Base-by-base conservation (phyloP, 331 rosid species). In the Pyrus hybrid region DNA sequence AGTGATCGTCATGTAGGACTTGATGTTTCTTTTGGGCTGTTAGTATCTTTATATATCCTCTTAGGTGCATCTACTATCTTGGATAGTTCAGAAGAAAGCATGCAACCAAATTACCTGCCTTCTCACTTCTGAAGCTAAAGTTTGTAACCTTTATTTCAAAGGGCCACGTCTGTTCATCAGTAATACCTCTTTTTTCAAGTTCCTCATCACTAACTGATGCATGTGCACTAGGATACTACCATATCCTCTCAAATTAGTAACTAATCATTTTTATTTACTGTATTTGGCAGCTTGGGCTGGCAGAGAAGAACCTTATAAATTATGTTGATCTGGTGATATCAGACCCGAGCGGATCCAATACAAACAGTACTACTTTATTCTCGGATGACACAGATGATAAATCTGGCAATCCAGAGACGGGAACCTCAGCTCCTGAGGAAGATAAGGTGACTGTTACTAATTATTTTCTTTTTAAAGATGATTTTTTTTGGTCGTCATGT, bases 371-470 rank as follows among this genome's bases (percentile, higher is more conserved):
- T 70, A 87, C 97, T 67, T 77, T 93, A 80, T 89, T 95, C 85
- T 89, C 99, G 3, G 99, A 92, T 77, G 99, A 92, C 79, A 89
- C 98, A 11, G 97, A 92, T 83, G 98, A 89, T 79, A 89, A 62
- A 82, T 80, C 91, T 65, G 66, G 73, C 63, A 86, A 87, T 85
- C 93, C 87, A 4, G 98, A 90, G 82, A 54, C 79, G 13, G 96
- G 77, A 79, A 57, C 57, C n/a, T 72, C 93, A 74, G 68, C 49
- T 74, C 92, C 77, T 73, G 89, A 64, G 79, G 92, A 86, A 63
- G 85, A 77, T 79, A 97, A 89, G 92, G 98, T 89, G 82, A 83
- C 81, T 78, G 82, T 72, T 6, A 45, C 43, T 67, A 26, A 22
- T 58, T 4, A 9, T 20, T 60, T 60, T 14, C 4, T 35, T 60